A percentile compares a stretch with the other conserved stretches of the same genome.
Conservation (phyloP, 306 rosid genomes). For the Abrus pulchellus region DNA sequence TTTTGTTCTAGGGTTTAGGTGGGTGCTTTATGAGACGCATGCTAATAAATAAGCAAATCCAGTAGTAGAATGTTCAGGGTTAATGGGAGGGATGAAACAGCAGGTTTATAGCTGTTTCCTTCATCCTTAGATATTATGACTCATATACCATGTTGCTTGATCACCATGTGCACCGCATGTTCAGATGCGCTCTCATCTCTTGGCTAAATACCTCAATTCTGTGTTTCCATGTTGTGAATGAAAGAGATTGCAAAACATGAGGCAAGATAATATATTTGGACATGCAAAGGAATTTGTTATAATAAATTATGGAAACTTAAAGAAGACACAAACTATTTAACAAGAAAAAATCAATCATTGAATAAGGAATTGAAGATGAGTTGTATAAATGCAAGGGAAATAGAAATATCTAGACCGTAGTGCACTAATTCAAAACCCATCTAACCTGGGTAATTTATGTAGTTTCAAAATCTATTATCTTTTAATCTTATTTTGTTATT, state of each 20-base stretch:
- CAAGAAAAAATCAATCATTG: background rate
- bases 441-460: background rate
- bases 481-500: background rate
- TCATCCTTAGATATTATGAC: background rate
- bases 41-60: background rate
- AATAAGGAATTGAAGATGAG: background rate
- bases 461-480: conserved; percentile 7
- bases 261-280: background rate
- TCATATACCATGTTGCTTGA: background rate
- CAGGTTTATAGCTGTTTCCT: background rate
- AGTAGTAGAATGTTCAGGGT: background rate
- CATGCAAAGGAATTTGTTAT: conserved; percentile 13
- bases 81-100: background rate
- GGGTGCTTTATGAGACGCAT: background rate
- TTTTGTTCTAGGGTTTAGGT: background rate
- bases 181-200: background rate
- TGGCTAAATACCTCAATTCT: background rate
- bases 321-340: background rate
- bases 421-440: background rate
- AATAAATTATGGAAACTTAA: background rate
- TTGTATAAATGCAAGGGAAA: background rate
- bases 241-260: background rate
- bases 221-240: conserved; percentile 7
- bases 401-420: background rate
- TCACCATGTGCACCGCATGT: background rate